phyloP scores from a whole-genome alignment of 2,329 filamentous ascomycete genomes.

The Penicillium griseofulvum region DNA sequence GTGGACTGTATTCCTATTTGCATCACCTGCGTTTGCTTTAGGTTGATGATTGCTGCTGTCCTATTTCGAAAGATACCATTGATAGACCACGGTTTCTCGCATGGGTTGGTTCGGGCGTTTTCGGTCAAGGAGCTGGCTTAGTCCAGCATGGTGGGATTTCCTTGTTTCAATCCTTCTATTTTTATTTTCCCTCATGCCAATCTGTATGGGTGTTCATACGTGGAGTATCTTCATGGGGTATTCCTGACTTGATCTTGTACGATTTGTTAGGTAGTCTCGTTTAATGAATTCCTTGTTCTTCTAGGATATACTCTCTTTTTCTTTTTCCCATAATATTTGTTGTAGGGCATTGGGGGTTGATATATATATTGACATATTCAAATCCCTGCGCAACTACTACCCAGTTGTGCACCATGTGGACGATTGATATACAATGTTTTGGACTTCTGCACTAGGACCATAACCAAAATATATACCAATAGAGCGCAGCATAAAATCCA shows the following conservation, averaged over 20 bases:
- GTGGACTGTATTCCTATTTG: constrained; percentile 8
- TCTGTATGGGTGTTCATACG: background rate
- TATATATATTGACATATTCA: background rate
- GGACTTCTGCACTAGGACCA: background rate
- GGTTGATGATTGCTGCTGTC: constrained; percentile 7
- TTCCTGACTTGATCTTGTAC: background rate
- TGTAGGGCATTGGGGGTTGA: background rate
- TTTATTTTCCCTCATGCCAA: background rate
- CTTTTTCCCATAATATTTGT: background rate
- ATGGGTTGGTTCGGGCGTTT: constrained; percentile 25
- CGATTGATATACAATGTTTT: background rate
- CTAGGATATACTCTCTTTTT: background rate
- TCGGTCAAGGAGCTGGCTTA: constrained; percentile 6
- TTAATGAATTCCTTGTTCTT: background rate
- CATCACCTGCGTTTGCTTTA: constrained; percentile 7
- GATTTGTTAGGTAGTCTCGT: background rate
- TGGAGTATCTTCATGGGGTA: background rate
- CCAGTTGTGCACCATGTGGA: background rate
- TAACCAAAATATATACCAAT: background rate
- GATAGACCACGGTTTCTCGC: constrained; percentile 32
- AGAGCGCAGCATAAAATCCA: constrained; percentile 13
- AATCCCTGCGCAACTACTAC: too few relatives aligned
- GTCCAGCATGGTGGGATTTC: background rate
- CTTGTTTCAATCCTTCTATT: constrained; percentile 5
- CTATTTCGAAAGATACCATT: constrained; percentile 33